These are phyloP conservation scores for Urostyla sp. DNA, from an alignment of 73 alveolate species.

Conservation along the genomic window DNA sequence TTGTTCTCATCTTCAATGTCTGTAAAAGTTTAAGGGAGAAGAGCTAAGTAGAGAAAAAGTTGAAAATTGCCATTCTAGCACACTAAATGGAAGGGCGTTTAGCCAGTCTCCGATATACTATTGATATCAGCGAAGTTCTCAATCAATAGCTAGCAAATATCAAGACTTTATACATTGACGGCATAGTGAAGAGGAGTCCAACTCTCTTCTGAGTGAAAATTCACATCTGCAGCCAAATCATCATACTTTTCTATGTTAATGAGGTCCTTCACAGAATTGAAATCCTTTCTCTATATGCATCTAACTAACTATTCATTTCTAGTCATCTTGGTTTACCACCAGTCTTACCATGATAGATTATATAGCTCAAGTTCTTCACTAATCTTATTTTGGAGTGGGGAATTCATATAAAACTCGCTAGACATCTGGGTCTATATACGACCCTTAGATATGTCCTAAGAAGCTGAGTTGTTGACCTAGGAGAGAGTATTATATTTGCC, in stretches of 20 bases:
- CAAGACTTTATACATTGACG: constrained; percentile 4
- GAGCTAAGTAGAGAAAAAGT: neutral
- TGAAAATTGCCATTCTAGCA: neutral
- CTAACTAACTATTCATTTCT: constrained; percentile 7
- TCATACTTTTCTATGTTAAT: neutral
- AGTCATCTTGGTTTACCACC: constrained; percentile 47
- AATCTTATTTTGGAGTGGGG: constrained; percentile 17
- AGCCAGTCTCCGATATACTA: constrained; percentile 2
- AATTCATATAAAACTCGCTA: constrained; percentile 3
- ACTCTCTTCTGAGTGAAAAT: constrained; percentile 2
- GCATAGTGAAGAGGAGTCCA: constrained; percentile 48
- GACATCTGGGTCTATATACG: neutral
- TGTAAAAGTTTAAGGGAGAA: neutral
- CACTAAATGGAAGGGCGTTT: constrained; percentile 44
- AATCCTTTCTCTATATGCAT: neutral
- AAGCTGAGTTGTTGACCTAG: constrained; percentile 7
- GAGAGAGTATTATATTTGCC: neutral
- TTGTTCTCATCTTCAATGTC: constrained; percentile 27
- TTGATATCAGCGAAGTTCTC: constrained; percentile 24
- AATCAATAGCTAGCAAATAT: constrained; percentile 7
- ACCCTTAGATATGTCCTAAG: neutral
- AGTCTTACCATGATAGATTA: constrained; percentile 47
- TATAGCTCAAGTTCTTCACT: constrained; percentile 2
- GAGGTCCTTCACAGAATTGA: constrained; percentile 11
- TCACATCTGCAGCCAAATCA: constrained; percentile 48